These are phyloP conservation scores for Voacanga thouarsii DNA, from an alignment of 257 asterid genomes.

Conservation along the genomic window DNA sequence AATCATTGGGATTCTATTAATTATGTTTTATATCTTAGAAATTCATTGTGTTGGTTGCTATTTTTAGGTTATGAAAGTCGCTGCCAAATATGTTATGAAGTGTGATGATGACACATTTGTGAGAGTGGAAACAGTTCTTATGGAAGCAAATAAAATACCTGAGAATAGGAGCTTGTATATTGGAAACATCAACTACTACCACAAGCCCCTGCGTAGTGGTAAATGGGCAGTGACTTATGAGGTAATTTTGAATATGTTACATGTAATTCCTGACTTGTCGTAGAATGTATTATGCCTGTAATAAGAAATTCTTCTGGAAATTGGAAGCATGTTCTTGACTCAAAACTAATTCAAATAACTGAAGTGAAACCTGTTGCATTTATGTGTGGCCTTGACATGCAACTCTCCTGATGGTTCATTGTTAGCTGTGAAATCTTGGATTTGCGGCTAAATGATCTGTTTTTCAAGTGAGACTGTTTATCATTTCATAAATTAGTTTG, in stretches of 20 bases:
- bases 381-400: background rate
- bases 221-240: constrained; percentile 94
- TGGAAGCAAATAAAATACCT: constrained; percentile 61
- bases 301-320: background rate
- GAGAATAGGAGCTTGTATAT: constrained; percentile 58
- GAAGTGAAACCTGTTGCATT: background rate
- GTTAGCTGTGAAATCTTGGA: background rate
- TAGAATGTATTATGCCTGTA: background rate
- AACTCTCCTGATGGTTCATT: background rate
- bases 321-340: background rate
- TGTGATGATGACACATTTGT: constrained; percentile 93
- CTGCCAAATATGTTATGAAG: constrained; percentile 83
- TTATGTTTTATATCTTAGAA: background rate
- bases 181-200: constrained; percentile 86
- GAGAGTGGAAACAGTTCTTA: constrained; percentile 71
- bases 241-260: constrained; percentile 38
- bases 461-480: background rate
- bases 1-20: background rate
- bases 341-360: background rate
- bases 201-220: constrained; percentile 81
- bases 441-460: background rate
- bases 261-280: background rate
- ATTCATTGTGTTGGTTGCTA: constrained; percentile 11
- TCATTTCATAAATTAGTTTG: background rate
- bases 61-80: constrained; percentile 54